Evolutionary conservation across 1,284 basidiomycete species (phyloP).

Genomic region (Exobasidium cylindrosporum): DNA sequence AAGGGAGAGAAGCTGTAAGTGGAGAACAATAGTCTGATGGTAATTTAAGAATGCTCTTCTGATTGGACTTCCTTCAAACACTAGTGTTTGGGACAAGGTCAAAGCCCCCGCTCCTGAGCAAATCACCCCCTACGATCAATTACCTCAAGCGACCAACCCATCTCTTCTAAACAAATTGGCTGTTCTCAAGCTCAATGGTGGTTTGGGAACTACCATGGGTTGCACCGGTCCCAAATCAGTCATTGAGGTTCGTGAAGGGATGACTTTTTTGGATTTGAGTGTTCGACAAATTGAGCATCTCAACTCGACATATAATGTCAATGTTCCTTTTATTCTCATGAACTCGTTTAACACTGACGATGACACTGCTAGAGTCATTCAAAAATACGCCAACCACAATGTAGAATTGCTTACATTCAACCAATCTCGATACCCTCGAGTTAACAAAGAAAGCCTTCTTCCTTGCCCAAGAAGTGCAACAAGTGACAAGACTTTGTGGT

Average conservation of each 20-base stretch:
- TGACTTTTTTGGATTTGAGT: slow-evolving; percentile 97
- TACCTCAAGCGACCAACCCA: slow-evolving; percentile 57
- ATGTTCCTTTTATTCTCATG: slow-evolving; percentile 97
- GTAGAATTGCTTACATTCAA: slow-evolving; percentile 69
- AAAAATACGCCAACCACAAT: slow-evolving; percentile 87
- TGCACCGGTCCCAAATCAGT: slow-evolving; percentile 65
- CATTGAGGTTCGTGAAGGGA: slow-evolving; percentile 69
- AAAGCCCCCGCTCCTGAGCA: slow-evolving; percentile 89
- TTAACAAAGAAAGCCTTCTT: slow-evolving; percentile 88
- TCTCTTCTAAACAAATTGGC: slow-evolving; percentile 65
- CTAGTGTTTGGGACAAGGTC: slow-evolving; percentile 98
- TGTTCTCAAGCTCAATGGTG: slow-evolving; percentile 98
- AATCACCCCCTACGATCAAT: slow-evolving; percentile 80
- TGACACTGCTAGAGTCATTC: slow-evolving; percentile 70
- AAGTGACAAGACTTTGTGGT: slow-evolving; percentile 91
- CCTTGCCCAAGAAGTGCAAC: slow-evolving; percentile 81
- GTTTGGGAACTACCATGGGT: slow-evolving; percentile 95
- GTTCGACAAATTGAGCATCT: slow-evolving; percentile 92
- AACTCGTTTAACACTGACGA: slow-evolving; percentile 95
- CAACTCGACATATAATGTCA: slow-evolving; percentile 66
- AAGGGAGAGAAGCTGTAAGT: slow-evolving; percentile 88
- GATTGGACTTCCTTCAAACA: no score
- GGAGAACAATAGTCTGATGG: no score
- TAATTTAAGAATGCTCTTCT: not conserved
- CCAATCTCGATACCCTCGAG: slow-evolving; percentile 96